Evolutionary conservation across 306 rosid species (phyloP).

Genomic region (Adenanthera pavonina): DNA sequence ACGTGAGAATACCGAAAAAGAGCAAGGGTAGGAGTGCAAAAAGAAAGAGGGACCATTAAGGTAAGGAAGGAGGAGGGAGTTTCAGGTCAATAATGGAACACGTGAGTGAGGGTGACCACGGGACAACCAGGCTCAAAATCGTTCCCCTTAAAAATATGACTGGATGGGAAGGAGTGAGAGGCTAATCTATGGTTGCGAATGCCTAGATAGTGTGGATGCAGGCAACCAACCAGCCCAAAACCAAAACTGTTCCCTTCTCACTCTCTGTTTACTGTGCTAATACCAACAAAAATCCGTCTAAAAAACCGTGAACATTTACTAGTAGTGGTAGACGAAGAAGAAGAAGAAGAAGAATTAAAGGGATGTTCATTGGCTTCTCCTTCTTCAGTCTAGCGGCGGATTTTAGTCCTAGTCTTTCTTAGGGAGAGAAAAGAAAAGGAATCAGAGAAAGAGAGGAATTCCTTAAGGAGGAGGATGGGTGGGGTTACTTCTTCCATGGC

Average conservation of each 20-base stretch:
- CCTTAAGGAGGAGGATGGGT: conserved; percentile 49
- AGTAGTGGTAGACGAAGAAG: not conserved
- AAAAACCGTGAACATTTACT: not conserved
- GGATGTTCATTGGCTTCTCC: conserved; percentile 20
- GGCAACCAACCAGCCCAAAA: not conserved
- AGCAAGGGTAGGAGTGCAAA: conserved; percentile 11
- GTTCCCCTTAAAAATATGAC: conserved; percentile 32
- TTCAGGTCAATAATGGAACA: conserved; percentile 44
- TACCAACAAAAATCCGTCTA: conserved; percentile 30
- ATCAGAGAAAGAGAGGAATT: conserved; percentile 3
- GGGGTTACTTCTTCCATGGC: conserved; percentile 89
- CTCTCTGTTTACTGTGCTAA: not conserved
- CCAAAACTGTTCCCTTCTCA: not conserved
- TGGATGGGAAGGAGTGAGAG: conserved; percentile 34
- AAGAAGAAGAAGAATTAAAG: conserved; percentile 21
- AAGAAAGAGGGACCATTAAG: conserved; percentile 14
- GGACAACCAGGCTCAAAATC: conserved; percentile 35
- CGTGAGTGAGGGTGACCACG: conserved; percentile 49
- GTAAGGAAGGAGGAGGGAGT: not conserved
- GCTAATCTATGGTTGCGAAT: not conserved
- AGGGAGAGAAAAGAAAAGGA: not conserved
- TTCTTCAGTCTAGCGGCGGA: conserved; percentile 5
- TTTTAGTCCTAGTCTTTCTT: not conserved
- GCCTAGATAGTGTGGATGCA: not conserved
- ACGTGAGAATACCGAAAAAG: not conserved